Conservation (phyloP, 768 basidiomycete genomes). For the Agrocybe praecox region DNA sequence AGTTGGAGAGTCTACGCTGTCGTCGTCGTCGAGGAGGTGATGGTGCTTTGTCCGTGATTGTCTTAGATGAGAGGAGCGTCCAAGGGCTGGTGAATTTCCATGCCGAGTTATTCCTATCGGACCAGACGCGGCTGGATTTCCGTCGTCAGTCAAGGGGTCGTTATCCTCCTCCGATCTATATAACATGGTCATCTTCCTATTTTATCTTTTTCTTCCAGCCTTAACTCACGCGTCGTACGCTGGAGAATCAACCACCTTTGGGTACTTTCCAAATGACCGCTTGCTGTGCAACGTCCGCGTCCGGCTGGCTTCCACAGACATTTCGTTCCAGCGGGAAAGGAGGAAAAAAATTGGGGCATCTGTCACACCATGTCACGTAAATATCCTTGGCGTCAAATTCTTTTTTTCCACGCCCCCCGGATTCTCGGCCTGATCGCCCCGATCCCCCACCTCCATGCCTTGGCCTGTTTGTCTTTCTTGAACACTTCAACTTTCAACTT, state of each 20-base stretch:
- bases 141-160: slow-evolving; percentile 82
- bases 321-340: slow-evolving; percentile 5
- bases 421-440: too few species aligned
- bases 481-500: too few species aligned
- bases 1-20: slow-evolving; percentile 82
- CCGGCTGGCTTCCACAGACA: slow-evolving; percentile 31
- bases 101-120: slow-evolving; percentile 35
- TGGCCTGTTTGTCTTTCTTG: too few species aligned
- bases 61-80: slow-evolving; percentile 33
- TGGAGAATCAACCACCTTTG: slow-evolving; percentile 64
- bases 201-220: slow-evolving; percentile 1
- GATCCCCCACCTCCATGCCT: too few species aligned
- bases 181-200: slow-evolving; percentile 7
- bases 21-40: slow-evolving; percentile 63
- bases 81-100: slow-evolving; percentile 18
- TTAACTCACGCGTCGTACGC: slow-evolving; percentile 75
- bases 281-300: slow-evolving; percentile 54
- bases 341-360: background rate
- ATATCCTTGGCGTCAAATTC: slow-evolving; percentile 3
- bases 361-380: slow-evolving; percentile 10
- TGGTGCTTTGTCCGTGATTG: slow-evolving; percentile 47
- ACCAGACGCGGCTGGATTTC: slow-evolving; percentile 51
- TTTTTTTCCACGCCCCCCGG: slow-evolving; percentile 9
- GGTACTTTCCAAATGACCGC: slow-evolving; percentile 72
- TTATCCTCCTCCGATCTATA: slow-evolving; percentile 85